phyloP scores from a whole-genome alignment of 2,329 filamentous ascomycete genomes.

The Pezicula rhizophila region DNA sequence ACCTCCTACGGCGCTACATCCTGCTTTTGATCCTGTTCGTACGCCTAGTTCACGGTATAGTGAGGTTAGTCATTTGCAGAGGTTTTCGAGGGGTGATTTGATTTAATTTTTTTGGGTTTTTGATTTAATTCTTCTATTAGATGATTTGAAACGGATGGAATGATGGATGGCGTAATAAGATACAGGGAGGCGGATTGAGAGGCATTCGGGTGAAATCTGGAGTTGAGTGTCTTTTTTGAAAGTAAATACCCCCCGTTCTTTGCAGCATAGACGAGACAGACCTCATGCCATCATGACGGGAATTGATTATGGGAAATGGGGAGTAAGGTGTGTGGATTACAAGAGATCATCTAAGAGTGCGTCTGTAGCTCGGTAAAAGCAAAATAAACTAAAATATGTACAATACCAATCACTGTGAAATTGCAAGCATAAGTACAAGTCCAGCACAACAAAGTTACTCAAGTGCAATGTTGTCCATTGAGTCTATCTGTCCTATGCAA shows the following conservation, averaged over 20 bases:
- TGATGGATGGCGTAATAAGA: neutral
- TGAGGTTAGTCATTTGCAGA: conserved; percentile 18
- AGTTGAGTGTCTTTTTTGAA: neutral
- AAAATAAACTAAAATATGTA: too few species aligned
- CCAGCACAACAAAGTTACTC: neutral
- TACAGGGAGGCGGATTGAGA: neutral
- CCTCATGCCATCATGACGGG: too few species aligned
- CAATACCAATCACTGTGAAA: neutral
- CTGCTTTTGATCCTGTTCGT: conserved; percentile 34
- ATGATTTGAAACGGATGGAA: neutral
- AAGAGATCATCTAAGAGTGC: too few species aligned
- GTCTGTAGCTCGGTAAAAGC: too few species aligned
- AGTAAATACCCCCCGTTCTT: conserved; percentile 21
- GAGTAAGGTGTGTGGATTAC: too few species aligned
- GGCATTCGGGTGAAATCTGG: conserved; percentile 10
- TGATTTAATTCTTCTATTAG: neutral
- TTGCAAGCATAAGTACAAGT: neutral
- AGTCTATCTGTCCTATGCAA: neutral
- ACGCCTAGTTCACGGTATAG: conserved; percentile 19
- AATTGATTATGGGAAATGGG: too few species aligned
- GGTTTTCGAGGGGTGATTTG: conserved; percentile 15
- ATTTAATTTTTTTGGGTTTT: neutral
- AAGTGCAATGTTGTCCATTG: neutral
- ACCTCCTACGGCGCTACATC: conserved; percentile 53
- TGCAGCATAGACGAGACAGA: neutral